Base-by-base conservation (phyloP, 1,139 yeast genomes). In the Yamadazyma triangularis region DNA sequence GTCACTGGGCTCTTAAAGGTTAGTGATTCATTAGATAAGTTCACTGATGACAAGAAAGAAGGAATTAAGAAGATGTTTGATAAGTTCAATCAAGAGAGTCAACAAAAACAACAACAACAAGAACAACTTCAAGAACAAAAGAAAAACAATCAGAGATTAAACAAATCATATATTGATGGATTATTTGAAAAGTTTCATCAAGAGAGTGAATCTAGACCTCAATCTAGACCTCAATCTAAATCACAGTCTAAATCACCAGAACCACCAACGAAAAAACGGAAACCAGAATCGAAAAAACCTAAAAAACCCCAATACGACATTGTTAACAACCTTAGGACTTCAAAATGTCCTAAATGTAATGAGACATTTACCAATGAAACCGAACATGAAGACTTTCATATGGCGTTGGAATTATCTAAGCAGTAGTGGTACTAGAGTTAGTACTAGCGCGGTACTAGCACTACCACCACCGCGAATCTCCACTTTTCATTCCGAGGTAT, bases 1-100 rank as follows among this genome's bases (percentile, higher is more conserved):
- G 56, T 80, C 2, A 64, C 80, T 2, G 74, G 73, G 34, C 77
- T 83, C 47, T 73, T 67, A 13, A 60, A 62, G 8, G 42, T 43
- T 8, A 46, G 42, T 11, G 64, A 60, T 34, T 61, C 76, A 4
- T 67, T 79, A 7, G 74, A 77, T 33, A 60, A 68, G n/a, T 73
- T 75, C 53, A 58, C 74, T 4, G 45, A 37, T 10, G 23, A 18
- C 9, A 18, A 18, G 20, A 18, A 18, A 18, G 20, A 18, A 18
- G 20, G 15, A 23, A 37, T 54, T 27, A 47, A 39, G 27, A 38
- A 37, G 26, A 39, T 51, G 49, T 54, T 56, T 32, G 49, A 41
- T 4, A 23, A 27, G 18, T 14, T 29, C 23, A 50, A 52, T 27
- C 47, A 43, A 19, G 40, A 41, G 15, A 26, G 32, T 11, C 28